Base-by-base conservation (phyloP, 176 grass and related monocot species). In the Calamus simplicifolius region DNA sequence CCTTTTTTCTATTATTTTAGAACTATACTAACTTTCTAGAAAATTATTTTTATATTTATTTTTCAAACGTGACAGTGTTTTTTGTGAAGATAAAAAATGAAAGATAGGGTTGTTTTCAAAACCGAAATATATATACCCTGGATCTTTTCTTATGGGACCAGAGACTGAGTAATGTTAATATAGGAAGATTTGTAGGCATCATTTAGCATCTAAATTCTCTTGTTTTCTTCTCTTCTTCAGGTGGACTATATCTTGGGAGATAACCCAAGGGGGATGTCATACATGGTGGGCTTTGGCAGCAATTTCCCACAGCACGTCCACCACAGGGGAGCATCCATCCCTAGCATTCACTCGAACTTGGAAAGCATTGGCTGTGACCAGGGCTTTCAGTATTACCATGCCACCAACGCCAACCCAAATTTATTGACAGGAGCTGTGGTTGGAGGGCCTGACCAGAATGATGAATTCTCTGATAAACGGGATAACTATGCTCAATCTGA, bases 201-300 rank as follows among this genome's bases (percentile, higher is more conserved):
- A 8, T 7, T 5, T 55, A 1, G 14, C 18, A 5, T 43, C 35
- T 43, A 43, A 43, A 43, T 43, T 43, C 35, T 43, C 5, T 43
- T 43, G 8, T 12, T 43, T 43, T 6, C 35, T 43, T 43, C 8
- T 12, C 35, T 43, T 12, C 6, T 43, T 43, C 57, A 72, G 69
- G 69, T 72, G 49, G 49, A 72, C 25, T 72, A 72, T 49, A 72
- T 72, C 25, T 19, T 72, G 48, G 69, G 69, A 15, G 12, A 61
- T 12, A 72, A 72, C 7, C 69, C 69, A 14, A 29, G 4, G 16
- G 19, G 26, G 18, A 35, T 72, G 69, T 60, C 69, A 6, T 72
- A 72, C 57, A 72, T 72, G 69, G 69, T 72, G 8, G 69, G 69
- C 2, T 72, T 16, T 16, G 69, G 69, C 25, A 16, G 6, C 15